Conservation (phyloP, 208 protist genomes). For the Crithidia expoeki region DNA sequence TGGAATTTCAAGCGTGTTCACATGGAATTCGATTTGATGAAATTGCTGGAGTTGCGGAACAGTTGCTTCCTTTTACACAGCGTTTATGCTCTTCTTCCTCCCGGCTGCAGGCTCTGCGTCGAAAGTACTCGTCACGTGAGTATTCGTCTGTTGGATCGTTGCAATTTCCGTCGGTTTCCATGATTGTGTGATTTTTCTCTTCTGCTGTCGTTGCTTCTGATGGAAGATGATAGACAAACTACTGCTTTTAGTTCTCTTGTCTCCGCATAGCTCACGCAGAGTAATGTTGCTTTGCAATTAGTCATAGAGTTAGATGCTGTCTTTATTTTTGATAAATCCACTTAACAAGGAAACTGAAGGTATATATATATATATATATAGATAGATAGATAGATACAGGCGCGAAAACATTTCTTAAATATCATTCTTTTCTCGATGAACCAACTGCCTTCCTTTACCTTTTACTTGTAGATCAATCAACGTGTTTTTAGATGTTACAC, state of each 20-base stretch:
- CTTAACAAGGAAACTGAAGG: too few relatives aligned
- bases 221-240: neutral
- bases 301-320: conserved; percentile 12
- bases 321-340: conserved; percentile 12
- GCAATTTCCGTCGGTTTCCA: conserved; percentile 49
- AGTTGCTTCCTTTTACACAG: conserved; percentile 68
- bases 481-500: conserved; percentile 11
- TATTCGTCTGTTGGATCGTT: conserved; percentile 50
- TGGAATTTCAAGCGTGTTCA: conserved; percentile 35
- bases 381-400: too few relatives aligned
- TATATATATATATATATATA: too few relatives aligned
- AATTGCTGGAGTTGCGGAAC: conserved; percentile 37
- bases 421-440: too few relatives aligned
- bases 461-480: conserved; percentile 12
- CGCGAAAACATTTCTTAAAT: too few relatives aligned
- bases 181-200: conserved; percentile 19
- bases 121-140: conserved; percentile 66
- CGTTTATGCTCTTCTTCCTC: conserved; percentile 53
- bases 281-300: conserved; percentile 1
- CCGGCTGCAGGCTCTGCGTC: conserved; percentile 59
- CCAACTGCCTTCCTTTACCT: conserved; percentile 1
- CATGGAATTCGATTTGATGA: conserved; percentile 60
- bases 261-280: neutral
- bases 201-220: neutral
- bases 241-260: neutral